phyloP scores from a whole-genome alignment of 1,139 yeast species.

The Candida sp. region DNA sequence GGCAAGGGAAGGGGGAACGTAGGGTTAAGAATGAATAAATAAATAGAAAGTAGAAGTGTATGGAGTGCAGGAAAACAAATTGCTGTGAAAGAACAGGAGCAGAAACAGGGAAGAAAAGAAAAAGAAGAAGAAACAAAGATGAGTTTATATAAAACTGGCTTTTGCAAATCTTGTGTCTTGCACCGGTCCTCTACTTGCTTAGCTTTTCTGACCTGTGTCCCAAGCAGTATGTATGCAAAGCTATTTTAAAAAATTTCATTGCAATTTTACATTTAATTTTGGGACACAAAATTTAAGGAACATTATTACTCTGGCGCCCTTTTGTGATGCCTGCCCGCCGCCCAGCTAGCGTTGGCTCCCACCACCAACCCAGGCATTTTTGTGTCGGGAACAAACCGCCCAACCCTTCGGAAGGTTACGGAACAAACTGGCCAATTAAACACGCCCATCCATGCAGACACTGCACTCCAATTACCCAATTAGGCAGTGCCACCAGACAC shows the following conservation, averaged over 20 bases:
- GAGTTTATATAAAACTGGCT: conserved; percentile 1
- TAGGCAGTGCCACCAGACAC: too few relatives aligned
- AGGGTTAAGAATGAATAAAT: neutral
- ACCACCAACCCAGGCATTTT: too few relatives aligned
- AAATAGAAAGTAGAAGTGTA: neutral
- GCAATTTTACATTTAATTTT: neutral
- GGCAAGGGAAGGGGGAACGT: neutral
- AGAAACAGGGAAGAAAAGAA: neutral
- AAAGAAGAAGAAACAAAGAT: neutral
- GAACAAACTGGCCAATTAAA: too few relatives aligned
- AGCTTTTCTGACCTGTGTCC: neutral
- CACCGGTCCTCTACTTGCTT: neutral
- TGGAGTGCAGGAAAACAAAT: neutral
- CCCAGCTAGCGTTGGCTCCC: too few relatives aligned
- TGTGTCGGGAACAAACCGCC: too few relatives aligned
- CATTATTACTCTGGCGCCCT: neutral
- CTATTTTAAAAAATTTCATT: neutral
- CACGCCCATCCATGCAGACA: too few relatives aligned
- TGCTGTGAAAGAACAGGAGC: neutral
- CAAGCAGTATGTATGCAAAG: neutral
- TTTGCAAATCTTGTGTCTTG: too few relatives aligned
- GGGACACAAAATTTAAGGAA: neutral
- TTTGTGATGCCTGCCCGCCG: neutral
- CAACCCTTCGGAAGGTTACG: too few relatives aligned
- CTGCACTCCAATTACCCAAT: too few relatives aligned